Base-by-base conservation (phyloP, 306 rosid species). In the Gynostemma pentaphyllum region DNA sequence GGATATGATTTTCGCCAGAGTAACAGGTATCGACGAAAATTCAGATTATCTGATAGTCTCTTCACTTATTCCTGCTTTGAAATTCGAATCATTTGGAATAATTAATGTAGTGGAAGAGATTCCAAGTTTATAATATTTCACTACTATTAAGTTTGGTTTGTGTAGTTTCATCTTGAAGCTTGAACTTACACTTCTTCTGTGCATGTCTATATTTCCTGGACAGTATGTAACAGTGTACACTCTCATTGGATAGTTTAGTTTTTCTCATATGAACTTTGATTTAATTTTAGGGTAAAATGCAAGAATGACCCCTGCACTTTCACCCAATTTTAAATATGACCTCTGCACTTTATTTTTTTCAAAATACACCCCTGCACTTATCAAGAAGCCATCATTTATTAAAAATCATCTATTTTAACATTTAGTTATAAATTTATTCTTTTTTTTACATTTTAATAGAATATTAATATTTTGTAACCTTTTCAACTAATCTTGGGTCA, bases 1-100 rank as follows among this genome's bases (percentile, higher is more conserved):
- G 99, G 99, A 9, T 92, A 92, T 76, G 99, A 92, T 75, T 92
- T 92, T 75, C 99, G 99, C 55, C 96, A 92, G 78, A 92, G 99
- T 75, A 92, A 86, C 83, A 88, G 99, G 98, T 92, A 84, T 36
- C 62, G 32, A 66, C 64, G 34, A 66, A 66, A 47, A 7, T 66
- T 49, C 21, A n/a, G 46, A 36, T 22, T 50, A 21, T 36, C 14
- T 66, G 7, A 66, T 12, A 1, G 16, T 14, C 22, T 48, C 53
- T 23, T 14, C 39, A 3, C 22, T 62, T 62, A 15, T 27, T 42
- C 24, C 34, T 62, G 29, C 45, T 57, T 39, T 57, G 64, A 18
- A 57, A 56, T 27, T 18, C 11, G 44, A 39, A 39, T 14, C 44
- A 19, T 18, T n/a, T 16, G 45, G 45, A 34, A 57, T 29, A 19